Evolutionary conservation across 2,329 filamentous ascomycete species (phyloP), one percentile per base, ranked within the genome.

Genomic region (Talaromyces sp.): DNA sequence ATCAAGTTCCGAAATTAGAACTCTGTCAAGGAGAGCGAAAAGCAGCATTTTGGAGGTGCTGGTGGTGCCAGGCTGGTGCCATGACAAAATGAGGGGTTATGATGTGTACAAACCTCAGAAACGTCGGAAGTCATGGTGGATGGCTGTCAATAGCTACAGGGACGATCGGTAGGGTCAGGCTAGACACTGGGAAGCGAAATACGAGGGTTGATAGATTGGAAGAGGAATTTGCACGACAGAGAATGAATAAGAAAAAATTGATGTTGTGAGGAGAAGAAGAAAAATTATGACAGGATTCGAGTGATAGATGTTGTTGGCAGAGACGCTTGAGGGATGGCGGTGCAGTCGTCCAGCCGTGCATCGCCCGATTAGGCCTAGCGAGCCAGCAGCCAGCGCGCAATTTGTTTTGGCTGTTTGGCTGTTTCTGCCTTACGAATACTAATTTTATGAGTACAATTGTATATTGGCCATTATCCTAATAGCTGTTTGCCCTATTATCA

Each of bases 81-180:
- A 71, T 72, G 74, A 70, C 70, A 37, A 43, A 66, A 65, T 60
- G 66, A 66, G 63, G 66, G 66, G 66, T 33, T 58, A 56, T 61
- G 62, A 49, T 49, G 57, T 71, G 68, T 69, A 83, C 85, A 75
- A 85, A 88, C 86, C 82, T 88, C 86, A 81, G 84, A 85, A 78
- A 88, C 86, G 82, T 88, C 86, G 81, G 84, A 85, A 78, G 84
- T 83, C 86, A 88, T 88, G 77, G 75, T 85, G 78, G 73, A 69
- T 71, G 71, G 39, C 27, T 57, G 50, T 45, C 52, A 68, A 52
- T 64, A 62, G 62, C 56, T 50, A 50, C 31, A n/a, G 27, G 58
- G 31, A 47, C 22, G 35, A 25, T 15, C 13, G 49, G 15, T 41
- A 31, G 13, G 7, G 27, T n/a, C n/a, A 43, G 35, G 35, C 27